A percentile compares a stretch with the other conserved stretches of the same genome.
These are phyloP conservation scores for Chaetomium sp. DNA, from an alignment of 2,329 filamentous ascomycete genomes.

Conservation along the genomic window DNA sequence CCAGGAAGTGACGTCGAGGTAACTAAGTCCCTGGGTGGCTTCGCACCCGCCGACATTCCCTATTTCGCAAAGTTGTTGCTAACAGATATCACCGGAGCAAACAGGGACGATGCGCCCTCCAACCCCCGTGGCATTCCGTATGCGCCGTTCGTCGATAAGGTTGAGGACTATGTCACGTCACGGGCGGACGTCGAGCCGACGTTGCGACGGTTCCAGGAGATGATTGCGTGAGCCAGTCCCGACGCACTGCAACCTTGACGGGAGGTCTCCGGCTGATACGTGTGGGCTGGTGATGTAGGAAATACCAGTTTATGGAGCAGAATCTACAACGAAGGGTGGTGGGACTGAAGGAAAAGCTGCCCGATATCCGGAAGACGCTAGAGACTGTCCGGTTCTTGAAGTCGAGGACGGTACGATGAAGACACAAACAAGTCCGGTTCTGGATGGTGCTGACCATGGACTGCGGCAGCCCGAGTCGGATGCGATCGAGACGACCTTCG, in stretches of 20 bases:
- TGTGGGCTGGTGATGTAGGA: conserved; percentile 54
- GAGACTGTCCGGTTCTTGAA: conserved; percentile 88
- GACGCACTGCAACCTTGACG: too few species aligned
- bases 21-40: background rate
- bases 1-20: conserved; percentile 21
- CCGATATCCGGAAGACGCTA: conserved; percentile 93
- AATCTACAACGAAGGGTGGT: conserved; percentile 83
- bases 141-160: conserved; percentile 83
- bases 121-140: conserved; percentile 83
- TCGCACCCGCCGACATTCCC: background rate
- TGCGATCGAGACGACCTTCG: conserved; percentile 88
- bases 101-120: conserved; percentile 58
- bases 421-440: background rate
- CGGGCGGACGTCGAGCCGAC: conserved; percentile 79
- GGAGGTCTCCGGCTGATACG: conserved; percentile 19
- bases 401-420: conserved; percentile 62
- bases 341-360: conserved; percentile 90
- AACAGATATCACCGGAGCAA: background rate
- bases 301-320: conserved; percentile 99
- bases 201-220: conserved; percentile 83
- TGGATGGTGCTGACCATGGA: conserved; percentile 16
- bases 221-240: conserved; percentile 72
- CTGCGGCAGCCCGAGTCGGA: conserved; percentile 54
- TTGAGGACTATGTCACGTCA: conserved; percentile 82
- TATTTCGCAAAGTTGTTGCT: background rate